Evolutionary conservation across 2,329 filamentous ascomycete species (phyloP), one percentile per base, ranked within the genome.

Genomic region (Aaosphaeria arxii): DNA sequence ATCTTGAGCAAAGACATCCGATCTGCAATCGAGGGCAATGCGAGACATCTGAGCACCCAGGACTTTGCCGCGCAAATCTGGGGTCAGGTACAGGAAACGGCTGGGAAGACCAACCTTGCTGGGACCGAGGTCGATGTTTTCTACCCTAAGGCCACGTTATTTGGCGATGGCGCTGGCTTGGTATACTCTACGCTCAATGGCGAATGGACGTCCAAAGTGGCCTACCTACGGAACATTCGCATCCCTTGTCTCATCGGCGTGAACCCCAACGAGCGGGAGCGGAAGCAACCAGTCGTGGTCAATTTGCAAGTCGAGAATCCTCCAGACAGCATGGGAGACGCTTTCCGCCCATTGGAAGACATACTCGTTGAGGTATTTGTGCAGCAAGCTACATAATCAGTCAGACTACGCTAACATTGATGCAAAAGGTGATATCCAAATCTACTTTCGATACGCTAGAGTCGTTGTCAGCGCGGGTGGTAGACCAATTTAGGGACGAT

Each of bases 191-290:
- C 53, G 51, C 49, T 61, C 35, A 63, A 62, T 33, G 50, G 61
- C 42, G 52, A 55, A 5, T 47, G 46, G 24, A 13, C 6, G 4
- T 58, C 60, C 32, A 64, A 62, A 7, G 59, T 66, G 36, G 63
- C 87, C 41, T 73, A 74, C 35, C 64, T 89, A 6, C 76, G 78
- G 42, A 77, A 79, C 17, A 64, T 91, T 44, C 77, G 77, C 35
- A 76, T 89, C 7, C 85, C 87, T 29, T 84, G 82, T 31, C 66
- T 91, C 43, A 81, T 91, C 42, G 88, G 88, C 1, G 80, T 91
- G 30, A 90, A 91, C 59, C 67, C 74, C 24, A 87, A 90, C 58
- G 88, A 91, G 75, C 74, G 88, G 52, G 54, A 71, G 33, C 65
- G 65, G 48, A 87, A 83, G 69, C 87, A 91, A 70, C 78, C 86